phyloP scores from a whole-genome alignment of 2,329 filamentous ascomycete species.

The Penicillium sp. region DNA sequence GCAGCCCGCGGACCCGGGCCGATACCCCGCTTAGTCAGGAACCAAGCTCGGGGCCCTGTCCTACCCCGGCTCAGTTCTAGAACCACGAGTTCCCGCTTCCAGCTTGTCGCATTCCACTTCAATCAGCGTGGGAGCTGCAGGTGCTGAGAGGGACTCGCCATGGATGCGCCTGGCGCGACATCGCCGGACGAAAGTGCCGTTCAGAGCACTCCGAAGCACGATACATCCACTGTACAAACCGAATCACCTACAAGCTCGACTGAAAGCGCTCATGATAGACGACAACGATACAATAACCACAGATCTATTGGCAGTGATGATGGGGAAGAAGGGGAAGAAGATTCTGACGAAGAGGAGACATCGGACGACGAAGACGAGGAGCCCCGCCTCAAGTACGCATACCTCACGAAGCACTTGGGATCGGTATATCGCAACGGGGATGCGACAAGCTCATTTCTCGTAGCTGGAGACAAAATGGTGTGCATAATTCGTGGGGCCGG shows the following conservation, averaged over 20 bases:
- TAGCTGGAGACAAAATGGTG: slow-evolving; percentile 97
- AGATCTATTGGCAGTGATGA: slow-evolving; percentile 26
- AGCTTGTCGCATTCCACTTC: slow-evolving; percentile 22
- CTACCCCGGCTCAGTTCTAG: slow-evolving; percentile 24
- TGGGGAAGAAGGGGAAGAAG: slow-evolving; percentile 40
- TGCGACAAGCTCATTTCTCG: slow-evolving; percentile 85
- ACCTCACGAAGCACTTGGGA: slow-evolving; percentile 75
- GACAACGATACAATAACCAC: slow-evolving; percentile 22
- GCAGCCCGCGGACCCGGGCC: slow-evolving; percentile 5
- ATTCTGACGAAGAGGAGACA: slow-evolving; percentile 65
- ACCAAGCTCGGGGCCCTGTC: slow-evolving; percentile 14
- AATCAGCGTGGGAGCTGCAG: slow-evolving; percentile 22
- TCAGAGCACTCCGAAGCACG: slow-evolving; percentile 20
- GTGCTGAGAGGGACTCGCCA: slow-evolving; percentile 33
- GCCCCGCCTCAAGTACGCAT: slow-evolving; percentile 88
- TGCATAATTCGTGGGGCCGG: slow-evolving; percentile 19
- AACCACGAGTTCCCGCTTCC: slow-evolving; percentile 14
- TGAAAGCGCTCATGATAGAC: slow-evolving; percentile 14
- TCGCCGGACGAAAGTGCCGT: slow-evolving; percentile 26
- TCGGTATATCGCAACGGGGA: slow-evolving; percentile 91
- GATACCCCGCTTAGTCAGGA: slow-evolving; percentile 24
- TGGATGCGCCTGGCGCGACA: slow-evolving; percentile 41
- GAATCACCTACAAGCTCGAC: slow-evolving; percentile 17
- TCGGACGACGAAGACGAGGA: slow-evolving; percentile 89
- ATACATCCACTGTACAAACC: slow-evolving; percentile 20